Evolutionary conservation across 1,284 basidiomycete genomes (phyloP).

Genomic region (Cryptococcus sp.): DNA sequence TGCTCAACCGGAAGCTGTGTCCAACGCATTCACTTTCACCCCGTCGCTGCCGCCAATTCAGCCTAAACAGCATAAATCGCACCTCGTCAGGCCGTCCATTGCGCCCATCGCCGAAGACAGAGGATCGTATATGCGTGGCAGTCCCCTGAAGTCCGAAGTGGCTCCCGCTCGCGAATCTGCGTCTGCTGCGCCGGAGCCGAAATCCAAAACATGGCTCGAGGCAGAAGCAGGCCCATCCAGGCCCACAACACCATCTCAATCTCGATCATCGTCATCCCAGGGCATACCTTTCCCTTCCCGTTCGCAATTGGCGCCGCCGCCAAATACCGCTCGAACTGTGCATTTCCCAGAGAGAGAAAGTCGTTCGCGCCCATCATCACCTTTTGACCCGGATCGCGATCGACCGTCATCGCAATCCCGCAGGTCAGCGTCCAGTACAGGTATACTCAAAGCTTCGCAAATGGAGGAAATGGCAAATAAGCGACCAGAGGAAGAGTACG

Average conservation of each 20-base stretch:
- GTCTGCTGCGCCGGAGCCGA: no score
- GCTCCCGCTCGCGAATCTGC: neutral
- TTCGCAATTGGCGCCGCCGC: slow-evolving; percentile 2
- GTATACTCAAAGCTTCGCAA: slow-evolving; percentile 30
- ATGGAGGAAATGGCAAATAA: slow-evolving; percentile 19
- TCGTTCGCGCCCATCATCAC: neutral
- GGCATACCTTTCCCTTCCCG: slow-evolving; percentile 1
- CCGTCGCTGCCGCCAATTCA: neutral
- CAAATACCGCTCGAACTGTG: neutral
- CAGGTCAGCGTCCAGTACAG: neutral
- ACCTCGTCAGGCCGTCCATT: neutral
- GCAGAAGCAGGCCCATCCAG: no score
- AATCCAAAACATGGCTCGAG: no score
- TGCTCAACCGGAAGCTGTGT: slow-evolving; percentile 1
- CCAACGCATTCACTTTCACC: neutral
- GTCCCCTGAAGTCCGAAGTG: neutral
- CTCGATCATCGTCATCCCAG: neutral
- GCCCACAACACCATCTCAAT: no score
- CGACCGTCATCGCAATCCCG: neutral
- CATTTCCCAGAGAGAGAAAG: slow-evolving; percentile 6
- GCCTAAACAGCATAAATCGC: neutral
- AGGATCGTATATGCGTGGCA: neutral
- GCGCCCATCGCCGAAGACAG: neutral
- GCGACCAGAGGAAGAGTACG: slow-evolving; percentile 17
- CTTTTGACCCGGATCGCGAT: neutral